Evolutionary conservation across 176 grass and related monocot genomes (phyloP), one percentile per base, ranked within the genome.

Genomic region (maize (Zea mays)): DNA sequence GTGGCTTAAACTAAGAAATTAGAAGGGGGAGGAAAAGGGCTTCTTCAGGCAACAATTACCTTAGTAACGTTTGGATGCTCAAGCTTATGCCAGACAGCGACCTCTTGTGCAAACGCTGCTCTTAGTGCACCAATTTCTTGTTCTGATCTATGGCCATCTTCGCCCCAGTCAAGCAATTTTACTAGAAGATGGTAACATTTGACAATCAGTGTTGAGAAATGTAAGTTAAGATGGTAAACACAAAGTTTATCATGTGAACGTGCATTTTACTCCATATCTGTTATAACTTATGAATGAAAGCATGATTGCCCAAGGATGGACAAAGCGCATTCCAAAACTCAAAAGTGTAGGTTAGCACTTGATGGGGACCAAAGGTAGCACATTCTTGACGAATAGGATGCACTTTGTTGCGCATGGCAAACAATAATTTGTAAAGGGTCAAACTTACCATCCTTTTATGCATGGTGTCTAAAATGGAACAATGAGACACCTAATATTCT

Each of bases 1-100:
- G 37, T 38, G 34, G 71, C 27, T 88, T 19, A 56, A n/a, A 38
- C 57, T 70, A 48, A 64, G 9, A 81, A 71, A 20, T 48, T 65
- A 64, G 46, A 73, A 16, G 48, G n/a, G 1, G 3, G 8, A 13
- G 51, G 63, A 42, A 44, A 35, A 9, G 56, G 49, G 6, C 14
- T 50, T 65, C 19, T 39, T 61, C 41, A 72, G 77, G 21, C 5
- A 60, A 77, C 61, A 3, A 66, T 27, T 80, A 99, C 96, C 90
- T 93, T 99, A 14, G 96, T 95, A 71, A 99, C 92, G 21, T 99
- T 99, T 63, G 96, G 92, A 82, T 99, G 96, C 79, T 99, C 92
- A 62, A 99, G 92, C 73, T 93, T 96, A 85, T 99, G 86, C 96
- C 96, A 99, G 61, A 99, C 96, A 78, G 88, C 85, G 13, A 99